Evolutionary conservation across 805 yeast genomes (phyloP).

Genomic region (Candida ortonii): DNA sequence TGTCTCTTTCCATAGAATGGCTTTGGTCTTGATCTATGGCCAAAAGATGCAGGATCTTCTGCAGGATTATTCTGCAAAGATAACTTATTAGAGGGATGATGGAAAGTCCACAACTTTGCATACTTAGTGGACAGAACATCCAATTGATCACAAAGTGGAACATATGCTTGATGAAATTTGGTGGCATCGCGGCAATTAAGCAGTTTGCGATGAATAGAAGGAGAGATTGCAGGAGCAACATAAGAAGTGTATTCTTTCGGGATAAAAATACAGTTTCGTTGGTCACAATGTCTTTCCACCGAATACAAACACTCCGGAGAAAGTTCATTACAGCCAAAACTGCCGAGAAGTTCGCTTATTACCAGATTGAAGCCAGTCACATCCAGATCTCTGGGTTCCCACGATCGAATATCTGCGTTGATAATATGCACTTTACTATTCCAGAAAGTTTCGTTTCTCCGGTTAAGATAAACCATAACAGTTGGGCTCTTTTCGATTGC

Average conservation of each 20-base stretch:
- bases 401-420: conserved; percentile 55
- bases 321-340: conserved; percentile 90
- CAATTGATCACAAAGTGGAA: conserved; percentile 32
- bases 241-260: conserved; percentile 59
- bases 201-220: conserved; percentile 44
- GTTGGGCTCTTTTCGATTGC: conserved; percentile 74
- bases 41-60: not conserved
- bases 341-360: conserved; percentile 81
- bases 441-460: conserved; percentile 55
- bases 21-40: too few species aligned
- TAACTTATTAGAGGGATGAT: conserved; percentile 36
- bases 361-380: conserved; percentile 49
- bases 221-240: conserved; percentile 66
- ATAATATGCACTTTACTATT: conserved; percentile 46
- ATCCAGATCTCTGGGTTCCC: conserved; percentile 33
- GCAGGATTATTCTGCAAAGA: conserved; percentile 4
- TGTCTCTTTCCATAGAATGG: conserved; percentile 26
- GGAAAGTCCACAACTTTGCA: conserved; percentile 59
- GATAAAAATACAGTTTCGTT: conserved; percentile 53
- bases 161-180: conserved; percentile 26
- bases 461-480: conserved; percentile 50
- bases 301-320: conserved; percentile 74
- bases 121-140: conserved; percentile 45
- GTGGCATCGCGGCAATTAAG: conserved; percentile 8
- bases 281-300: conserved; percentile 39